Evolutionary conservation across 352 stramenopile genomes (phyloP), one percentile per base, ranked within the genome.

Genomic region (Sclerospora graminicola): DNA sequence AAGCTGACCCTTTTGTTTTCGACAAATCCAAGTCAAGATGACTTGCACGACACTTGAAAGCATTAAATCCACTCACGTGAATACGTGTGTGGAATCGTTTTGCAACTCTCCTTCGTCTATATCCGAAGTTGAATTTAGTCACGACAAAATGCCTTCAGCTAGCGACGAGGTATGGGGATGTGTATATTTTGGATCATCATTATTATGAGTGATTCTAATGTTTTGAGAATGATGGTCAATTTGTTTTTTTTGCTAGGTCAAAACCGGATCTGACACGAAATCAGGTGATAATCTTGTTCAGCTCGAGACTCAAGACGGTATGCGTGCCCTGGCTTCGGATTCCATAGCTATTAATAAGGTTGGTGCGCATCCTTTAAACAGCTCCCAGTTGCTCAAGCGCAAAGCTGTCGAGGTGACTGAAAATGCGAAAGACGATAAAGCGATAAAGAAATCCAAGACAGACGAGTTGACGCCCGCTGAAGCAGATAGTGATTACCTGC

Each of bases 331-430:
- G 37, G 57, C 56, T 39, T 59, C 47, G 32, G 53, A 26, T 63
- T 64, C 59, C 54, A 52, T 62, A 70, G 63, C 61, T 84, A 82
- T 86, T 86, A 86, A 86, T 82, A 58, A 60, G 41, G 63, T 58
- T 81, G 36, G 83, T 82, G 34, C 74, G 61, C 59, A 63, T 72
- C 55, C 61, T 71, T 58, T 66, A 60, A 71, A 57, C 63, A 83
- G 71, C 60, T 68, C 56, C 29, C 57, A 68, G 38, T 71, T 63
- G 38, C 72, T 74, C 40, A 85, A 88, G 54, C 57, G 75, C 63
- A 72, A 76, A 61, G 53, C 64, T 40, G 66, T 60, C 41, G 45
- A 69, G 44, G 46, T 56, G 42, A 48, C 40, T 36, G 49, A 68
- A 16, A 43, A 27, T 26, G 50, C 54, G 41, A 50, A 59, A 34